Percentiles rank a stretch among this genome's conserved stretches.
Conservation (phyloP, 805 yeast genomes). For the Tetrapisispora taiwanensis region DNA sequence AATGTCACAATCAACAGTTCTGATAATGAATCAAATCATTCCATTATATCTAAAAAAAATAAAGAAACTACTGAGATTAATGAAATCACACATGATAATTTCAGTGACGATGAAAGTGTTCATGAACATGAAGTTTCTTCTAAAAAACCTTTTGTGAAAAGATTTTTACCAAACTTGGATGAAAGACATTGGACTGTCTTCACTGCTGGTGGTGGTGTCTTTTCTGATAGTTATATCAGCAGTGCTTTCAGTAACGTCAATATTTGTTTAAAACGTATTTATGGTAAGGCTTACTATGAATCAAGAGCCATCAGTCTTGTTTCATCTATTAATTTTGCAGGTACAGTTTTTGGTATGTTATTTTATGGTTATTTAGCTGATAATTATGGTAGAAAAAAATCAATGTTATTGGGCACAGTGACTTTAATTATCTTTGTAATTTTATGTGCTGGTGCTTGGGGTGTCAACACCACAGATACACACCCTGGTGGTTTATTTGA, state of each 20-base stretch:
- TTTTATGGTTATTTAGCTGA: slow-evolving; percentile 75
- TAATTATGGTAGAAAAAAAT: slow-evolving; percentile 65
- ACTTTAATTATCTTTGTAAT: slow-evolving; percentile 71
- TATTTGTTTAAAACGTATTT: slow-evolving; percentile 55
- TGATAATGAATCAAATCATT: slow-evolving; percentile 1
- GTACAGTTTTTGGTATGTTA: slow-evolving; percentile 82
- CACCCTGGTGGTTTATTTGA: slow-evolving; percentile 61
- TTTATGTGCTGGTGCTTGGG: slow-evolving; percentile 82
- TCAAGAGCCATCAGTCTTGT: slow-evolving; percentile 72
- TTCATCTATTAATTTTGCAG: slow-evolving; percentile 81
- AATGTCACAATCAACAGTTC: not conserved
- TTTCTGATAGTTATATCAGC: slow-evolving; percentile 88
- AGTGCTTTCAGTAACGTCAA: slow-evolving; percentile 72
- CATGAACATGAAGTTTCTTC: slow-evolving; percentile 8
- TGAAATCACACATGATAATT: not conserved
- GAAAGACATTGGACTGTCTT: slow-evolving; percentile 53
- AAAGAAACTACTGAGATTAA: not conserved
- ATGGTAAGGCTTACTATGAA: slow-evolving; percentile 49
- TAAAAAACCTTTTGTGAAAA: not conserved
- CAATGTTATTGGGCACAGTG: slow-evolving; percentile 70
- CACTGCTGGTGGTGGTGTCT: slow-evolving; percentile 85
- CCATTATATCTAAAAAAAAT: not conserved
- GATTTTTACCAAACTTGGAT: not conserved
- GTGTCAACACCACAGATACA: slow-evolving; percentile 44
- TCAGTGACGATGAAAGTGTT: not conserved